Percentiles rank a stretch among this genome's conserved stretches.
These are phyloP conservation scores for Dipodascus geniculatus DNA, from an alignment of 805 yeast species.

Conservation along the genomic window DNA sequence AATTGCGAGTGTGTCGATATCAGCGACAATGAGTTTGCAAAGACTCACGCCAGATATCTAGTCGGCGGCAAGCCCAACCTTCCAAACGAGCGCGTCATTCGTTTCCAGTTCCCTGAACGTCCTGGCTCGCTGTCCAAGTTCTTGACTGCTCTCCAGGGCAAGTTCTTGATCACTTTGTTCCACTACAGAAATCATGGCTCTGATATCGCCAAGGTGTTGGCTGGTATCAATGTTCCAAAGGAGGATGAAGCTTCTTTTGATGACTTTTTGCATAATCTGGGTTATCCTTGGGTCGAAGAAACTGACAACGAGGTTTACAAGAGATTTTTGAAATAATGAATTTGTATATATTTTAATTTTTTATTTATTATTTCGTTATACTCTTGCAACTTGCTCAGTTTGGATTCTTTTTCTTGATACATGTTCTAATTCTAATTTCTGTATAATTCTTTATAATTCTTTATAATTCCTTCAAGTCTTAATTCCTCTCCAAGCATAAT, in stretches of 20 bases:
- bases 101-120: conserved; percentile 94
- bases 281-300: conserved; percentile 71
- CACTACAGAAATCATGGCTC: conserved; percentile 96
- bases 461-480: too few species aligned
- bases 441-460: too few species aligned
- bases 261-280: conserved; percentile 54
- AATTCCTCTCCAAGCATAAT: too few species aligned
- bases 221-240: conserved; percentile 79
- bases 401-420: too few species aligned
- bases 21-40: conserved; percentile 88
- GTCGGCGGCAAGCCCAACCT: conserved; percentile 83
- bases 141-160: conserved; percentile 53
- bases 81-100: conserved; percentile 62
- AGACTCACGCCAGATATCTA: conserved; percentile 88
- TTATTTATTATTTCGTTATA: too few species aligned
- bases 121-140: conserved; percentile 89
- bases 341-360: neutral
- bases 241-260: conserved; percentile 54
- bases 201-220: conserved; percentile 84
- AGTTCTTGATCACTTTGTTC: conserved; percentile 90
- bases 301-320: conserved; percentile 78
- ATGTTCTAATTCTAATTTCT: too few species aligned
- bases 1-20: conserved; percentile 76
- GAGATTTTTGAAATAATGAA: conserved; percentile 42
- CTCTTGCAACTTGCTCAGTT: too few species aligned